Percentiles rank a stretch among this genome's conserved stretches.
These are phyloP conservation scores for Crithidia bombi DNA, from an alignment of 208 protist species.

Conservation along the genomic window DNA sequence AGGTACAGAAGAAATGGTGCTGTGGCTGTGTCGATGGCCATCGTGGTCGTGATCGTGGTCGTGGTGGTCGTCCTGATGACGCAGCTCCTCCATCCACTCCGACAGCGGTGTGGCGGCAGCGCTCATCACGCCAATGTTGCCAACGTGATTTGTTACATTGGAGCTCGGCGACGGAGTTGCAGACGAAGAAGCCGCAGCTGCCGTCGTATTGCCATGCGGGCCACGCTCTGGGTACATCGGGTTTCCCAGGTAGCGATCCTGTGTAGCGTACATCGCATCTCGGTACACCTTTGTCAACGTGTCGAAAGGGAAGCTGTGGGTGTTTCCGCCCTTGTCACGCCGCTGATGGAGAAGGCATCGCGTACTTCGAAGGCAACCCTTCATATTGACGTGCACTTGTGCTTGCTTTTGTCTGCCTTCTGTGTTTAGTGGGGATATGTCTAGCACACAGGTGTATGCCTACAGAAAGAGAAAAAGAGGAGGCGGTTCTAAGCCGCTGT, in stretches of 20 bases:
- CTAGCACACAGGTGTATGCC: no score
- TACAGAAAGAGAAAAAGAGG: no score
- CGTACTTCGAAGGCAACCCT: slow-evolving; percentile 15
- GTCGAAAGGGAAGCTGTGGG: slow-evolving; percentile 73
- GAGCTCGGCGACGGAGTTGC: not conserved
- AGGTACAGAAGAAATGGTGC: not conserved
- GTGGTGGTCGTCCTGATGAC: not conserved
- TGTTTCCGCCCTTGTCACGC: slow-evolving; percentile 54
- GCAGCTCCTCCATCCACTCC: slow-evolving; percentile 24
- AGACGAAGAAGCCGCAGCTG: not conserved
- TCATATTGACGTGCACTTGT: no score
- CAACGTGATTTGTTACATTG: slow-evolving; percentile 60
- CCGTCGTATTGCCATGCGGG: not conserved
- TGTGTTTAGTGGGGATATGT: no score
- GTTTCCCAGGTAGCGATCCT: slow-evolving; percentile 39
- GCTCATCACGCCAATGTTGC: slow-evolving; percentile 67
- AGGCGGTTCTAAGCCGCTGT: no score
- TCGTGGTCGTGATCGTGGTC: not conserved
- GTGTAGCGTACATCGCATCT: slow-evolving; percentile 57
- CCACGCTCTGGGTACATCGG: slow-evolving; percentile 42
- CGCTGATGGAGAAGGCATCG: slow-evolving; percentile 41
- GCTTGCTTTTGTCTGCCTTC: not conserved
- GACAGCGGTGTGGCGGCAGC: slow-evolving; percentile 21
- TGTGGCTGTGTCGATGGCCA: not conserved
- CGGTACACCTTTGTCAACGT: slow-evolving; percentile 74